Evolutionary conservation across 495 filamentous ascomycete species (phyloP), one percentile per base, ranked within the genome.

Genomic region (Viridothelium virens): DNA sequence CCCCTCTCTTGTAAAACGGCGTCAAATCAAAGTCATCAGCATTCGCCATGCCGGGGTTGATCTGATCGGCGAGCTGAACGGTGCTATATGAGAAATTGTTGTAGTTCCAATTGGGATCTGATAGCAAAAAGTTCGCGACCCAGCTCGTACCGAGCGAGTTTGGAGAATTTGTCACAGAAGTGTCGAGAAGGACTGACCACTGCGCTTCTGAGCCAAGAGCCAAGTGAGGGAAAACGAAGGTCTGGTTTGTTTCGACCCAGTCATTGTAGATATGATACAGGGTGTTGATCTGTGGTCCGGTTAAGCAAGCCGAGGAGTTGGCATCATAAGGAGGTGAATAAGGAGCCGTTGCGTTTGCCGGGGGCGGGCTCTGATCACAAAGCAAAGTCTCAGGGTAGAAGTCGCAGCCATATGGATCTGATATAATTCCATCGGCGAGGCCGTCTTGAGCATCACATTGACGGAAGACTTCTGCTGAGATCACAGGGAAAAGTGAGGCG

Each of bases 381-480:
- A 83, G 80, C 34, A 91, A 69, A 0, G 74, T 74, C 56, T 81
- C 77, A 14, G 83, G 75, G 50, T 81, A 70, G 14, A 87, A 83
- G 37, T 79, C 73, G 76, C 88, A 91, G 16, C 80, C 74, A 47
- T 79, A 76, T 0, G 87, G 85, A 61, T 82, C 76, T 68, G 84
- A 85, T 68, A 91, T 85, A 70, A 90, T 86, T 38, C 80, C 83
- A 69, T 90, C 88, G 5, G 77, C 73, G 0, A 84, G 77, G 1
- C 88, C 87, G 71, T 91, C 89, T 25, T 84, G 74, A 3, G 63
- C 68, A 69, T 91, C 87, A 66, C 88, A 91, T 69, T 91, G 87
- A 0, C 79, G 78, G 10, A 89, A 41, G 34, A 89, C 79, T 68
- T 87, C 86, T 0, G 80, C 74, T 12, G 80, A 82, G 41, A 88